Conservation (phyloP, 2,329 filamentous ascomycete species). For the Diaporthe aspalathi region DNA sequence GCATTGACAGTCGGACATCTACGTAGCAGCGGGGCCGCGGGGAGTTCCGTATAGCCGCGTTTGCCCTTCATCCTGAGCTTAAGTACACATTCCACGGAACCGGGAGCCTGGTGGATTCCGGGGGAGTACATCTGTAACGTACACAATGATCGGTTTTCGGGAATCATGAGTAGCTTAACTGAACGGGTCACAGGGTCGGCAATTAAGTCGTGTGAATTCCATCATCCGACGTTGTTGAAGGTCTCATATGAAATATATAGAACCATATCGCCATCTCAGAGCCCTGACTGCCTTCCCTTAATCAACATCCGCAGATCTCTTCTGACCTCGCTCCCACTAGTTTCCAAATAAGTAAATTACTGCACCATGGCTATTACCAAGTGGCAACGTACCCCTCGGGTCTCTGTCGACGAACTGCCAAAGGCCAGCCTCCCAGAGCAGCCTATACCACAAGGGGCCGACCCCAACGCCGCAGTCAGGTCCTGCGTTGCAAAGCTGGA, state of each 20-base stretch:
- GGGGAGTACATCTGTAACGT: neutral
- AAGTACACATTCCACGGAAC: neutral
- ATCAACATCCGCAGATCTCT: too few species aligned
- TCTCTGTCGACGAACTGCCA: neutral
- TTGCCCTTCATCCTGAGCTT: neutral
- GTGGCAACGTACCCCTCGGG: slow-evolving; percentile 10
- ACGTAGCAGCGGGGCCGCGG: slow-evolving; percentile 11
- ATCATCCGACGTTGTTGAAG: neutral
- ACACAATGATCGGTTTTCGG: too few species aligned
- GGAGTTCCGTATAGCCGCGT: neutral
- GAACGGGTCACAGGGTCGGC: neutral
- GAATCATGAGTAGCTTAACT: neutral
- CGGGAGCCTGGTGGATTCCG: neutral
- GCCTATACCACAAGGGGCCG: neutral
- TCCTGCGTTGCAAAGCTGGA: slow-evolving; percentile 2
- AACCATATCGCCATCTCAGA: neutral
- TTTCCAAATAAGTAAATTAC: neutral
- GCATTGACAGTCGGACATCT: neutral
- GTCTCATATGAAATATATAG: neutral
- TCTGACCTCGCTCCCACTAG: neutral
- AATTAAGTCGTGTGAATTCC: neutral
- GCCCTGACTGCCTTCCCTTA: too few species aligned
- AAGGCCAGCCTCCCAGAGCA: slow-evolving; percentile 7
- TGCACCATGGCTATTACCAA: neutral
- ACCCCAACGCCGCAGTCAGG: neutral